Evolutionary conservation across 192 early-diverging fungal genomes (phyloP).

Genomic region (Linnemannia exigua): DNA sequence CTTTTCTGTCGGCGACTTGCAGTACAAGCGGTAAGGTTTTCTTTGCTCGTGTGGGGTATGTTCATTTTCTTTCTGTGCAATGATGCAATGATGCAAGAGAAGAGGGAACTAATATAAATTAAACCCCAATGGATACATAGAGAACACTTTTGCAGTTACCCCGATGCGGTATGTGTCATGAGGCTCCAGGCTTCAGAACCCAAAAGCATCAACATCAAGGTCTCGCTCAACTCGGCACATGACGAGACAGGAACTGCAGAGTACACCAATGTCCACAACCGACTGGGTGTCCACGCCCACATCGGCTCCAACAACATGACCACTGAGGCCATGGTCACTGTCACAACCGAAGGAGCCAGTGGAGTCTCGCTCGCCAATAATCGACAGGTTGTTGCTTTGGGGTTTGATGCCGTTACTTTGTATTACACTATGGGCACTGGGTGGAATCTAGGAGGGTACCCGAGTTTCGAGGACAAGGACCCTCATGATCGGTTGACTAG

Average conservation of each 20-base stretch:
- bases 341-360: constrained; percentile 36
- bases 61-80: constrained; percentile 15
- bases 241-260: neutral
- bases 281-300: constrained; percentile 29
- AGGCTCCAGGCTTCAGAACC: constrained; percentile 33
- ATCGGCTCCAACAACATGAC: constrained; percentile 46
- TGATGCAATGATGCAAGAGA: neutral
- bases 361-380: constrained; percentile 51
- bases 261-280: constrained; percentile 47
- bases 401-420: constrained; percentile 34
- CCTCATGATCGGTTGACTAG: constrained; percentile 33
- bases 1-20: constrained; percentile 10
- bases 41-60: neutral
- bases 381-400: constrained; percentile 39
- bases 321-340: constrained; percentile 33
- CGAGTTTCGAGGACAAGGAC: constrained; percentile 35
- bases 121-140: neutral
- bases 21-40: constrained; percentile 35
- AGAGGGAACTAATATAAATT: too few relatives aligned
- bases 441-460: constrained; percentile 23
- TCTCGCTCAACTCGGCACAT: constrained; percentile 25
- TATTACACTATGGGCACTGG: constrained; percentile 41
- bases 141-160: constrained; percentile 54
- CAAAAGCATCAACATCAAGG: constrained; percentile 49
- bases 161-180: constrained; percentile 49